Conservation (phyloP, 805 yeast genomes). For the Schizosaccharomyces osmophilus region DNA sequence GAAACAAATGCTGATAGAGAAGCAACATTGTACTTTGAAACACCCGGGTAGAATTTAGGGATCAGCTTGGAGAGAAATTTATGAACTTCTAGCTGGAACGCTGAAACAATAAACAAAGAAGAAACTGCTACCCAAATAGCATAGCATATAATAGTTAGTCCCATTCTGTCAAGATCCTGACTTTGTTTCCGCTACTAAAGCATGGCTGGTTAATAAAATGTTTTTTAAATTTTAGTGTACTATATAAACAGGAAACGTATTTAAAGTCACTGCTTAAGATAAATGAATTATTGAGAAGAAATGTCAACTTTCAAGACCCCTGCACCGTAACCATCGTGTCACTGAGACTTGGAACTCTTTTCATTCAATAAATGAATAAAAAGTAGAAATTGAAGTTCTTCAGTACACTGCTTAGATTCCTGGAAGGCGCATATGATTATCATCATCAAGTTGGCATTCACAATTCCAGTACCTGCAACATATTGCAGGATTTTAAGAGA, state of each 20-base stretch:
- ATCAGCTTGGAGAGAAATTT: not conserved
- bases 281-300: not conserved
- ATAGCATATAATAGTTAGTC: not conserved
- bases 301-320: not conserved
- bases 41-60: not conserved
- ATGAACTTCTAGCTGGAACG: not conserved
- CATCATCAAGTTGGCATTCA: not conserved
- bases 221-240: not conserved
- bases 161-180: not conserved
- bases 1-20: not conserved
- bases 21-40: not conserved
- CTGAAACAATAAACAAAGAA: not conserved
- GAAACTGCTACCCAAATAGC: not conserved
- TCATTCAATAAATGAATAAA: not conserved
- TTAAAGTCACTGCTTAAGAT: not conserved
- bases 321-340: slow-evolving; percentile 2
- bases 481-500: too few species aligned
- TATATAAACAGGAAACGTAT: not conserved
- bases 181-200: not conserved
- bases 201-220: not conserved
- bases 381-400: not conserved
- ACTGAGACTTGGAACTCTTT: not conserved
- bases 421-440: not conserved
- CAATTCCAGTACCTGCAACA: too few species aligned
- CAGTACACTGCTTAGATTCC: not conserved